phyloP scores from a whole-genome alignment of 2,329 filamentous ascomycete genomes.

The Coleophoma eucalyptorum region DNA sequence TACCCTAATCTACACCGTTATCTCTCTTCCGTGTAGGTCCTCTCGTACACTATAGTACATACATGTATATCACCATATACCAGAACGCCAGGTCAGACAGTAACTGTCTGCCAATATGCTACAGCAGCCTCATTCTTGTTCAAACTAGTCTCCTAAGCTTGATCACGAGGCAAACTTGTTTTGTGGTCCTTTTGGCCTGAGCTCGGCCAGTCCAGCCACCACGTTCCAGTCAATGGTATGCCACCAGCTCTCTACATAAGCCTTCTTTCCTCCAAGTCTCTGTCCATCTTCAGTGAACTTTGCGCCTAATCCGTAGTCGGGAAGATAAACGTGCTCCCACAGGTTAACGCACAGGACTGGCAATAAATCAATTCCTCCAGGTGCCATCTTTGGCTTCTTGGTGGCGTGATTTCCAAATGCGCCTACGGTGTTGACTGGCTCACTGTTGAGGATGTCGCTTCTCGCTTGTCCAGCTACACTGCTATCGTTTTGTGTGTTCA shows the following conservation, averaged over 20 bases:
- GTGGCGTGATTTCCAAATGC: conserved; percentile 22
- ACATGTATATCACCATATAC: background rate
- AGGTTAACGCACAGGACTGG: conserved; percentile 91
- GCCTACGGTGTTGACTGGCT: conserved; percentile 29
- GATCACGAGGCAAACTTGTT: background rate
- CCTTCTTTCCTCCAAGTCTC: conserved; percentile 63
- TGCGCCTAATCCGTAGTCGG: conserved; percentile 64
- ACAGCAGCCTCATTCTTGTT: background rate
- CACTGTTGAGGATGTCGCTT: conserved; percentile 25
- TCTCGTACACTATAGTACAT: conserved; percentile 1
- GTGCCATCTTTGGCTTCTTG: conserved; percentile 39
- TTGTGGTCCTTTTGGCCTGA: background rate
- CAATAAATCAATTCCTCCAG: conserved; percentile 64
- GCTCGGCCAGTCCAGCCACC: conserved; percentile 42
- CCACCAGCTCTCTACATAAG: conserved; percentile 84
- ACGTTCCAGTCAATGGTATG: conserved; percentile 77
- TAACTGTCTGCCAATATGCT: background rate
- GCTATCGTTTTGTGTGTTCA: conserved; percentile 55
- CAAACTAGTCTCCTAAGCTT: background rate
- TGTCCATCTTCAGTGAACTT: conserved; percentile 32
- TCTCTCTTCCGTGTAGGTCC: background rate
- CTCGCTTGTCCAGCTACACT: conserved; percentile 35
- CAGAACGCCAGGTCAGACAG: background rate
- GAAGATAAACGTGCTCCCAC: conserved; percentile 92
- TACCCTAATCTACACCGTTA: background rate